Base-by-base conservation (phyloP, 768 basidiomycete species). In the Calocera viscosa region DNA sequence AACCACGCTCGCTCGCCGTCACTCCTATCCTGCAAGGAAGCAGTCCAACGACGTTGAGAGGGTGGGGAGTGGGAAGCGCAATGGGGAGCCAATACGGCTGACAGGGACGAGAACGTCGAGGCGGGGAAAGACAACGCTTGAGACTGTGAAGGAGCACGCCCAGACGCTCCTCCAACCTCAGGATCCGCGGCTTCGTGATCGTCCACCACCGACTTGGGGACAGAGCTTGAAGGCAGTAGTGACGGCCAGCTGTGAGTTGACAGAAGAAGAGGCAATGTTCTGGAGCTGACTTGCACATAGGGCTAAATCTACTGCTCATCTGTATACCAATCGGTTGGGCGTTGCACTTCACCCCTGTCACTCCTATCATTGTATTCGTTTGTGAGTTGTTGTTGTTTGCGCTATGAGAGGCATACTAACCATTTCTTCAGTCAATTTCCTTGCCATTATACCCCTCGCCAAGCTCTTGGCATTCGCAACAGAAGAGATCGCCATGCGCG, bases 401-500 rank as follows among this genome's bases (percentile, higher is more conserved):
- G n/a, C 22, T 28, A 28, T 12, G n/a, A 24, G 28, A 60, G 64
- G 49, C 64, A 33, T 64, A 24, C 2, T 19, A 26, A 35, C 17
- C 17, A 10, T 33, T 43, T 70, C 63, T 67, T 65, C 68, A 90
- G 88, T 87, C 72, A 84, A 86, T 0, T 91, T 93, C 73, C 76
- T 90, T 47, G 84, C 91, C 10, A 94, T 94, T 67, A 83, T 94
- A 68, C 91, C 91, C 5, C 80, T 93, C 3, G 91, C 91, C 41
- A 90, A 91, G 77, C 76, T 92, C 2, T 80, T 93, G 1, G 87
- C 86, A 0, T 92, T 91, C 72, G 90, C 90, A 0, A 94, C 91
- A 0, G 91, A 94, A 68, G 89, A 94, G 69, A 70, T 94, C 19
- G 89, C 91, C 1, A 72, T 91, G 66, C 84, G 90, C 33, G 86